Base-by-base conservation (phyloP, 1,284 basidiomycete species). In the Pseudozyma pruni region DNA sequence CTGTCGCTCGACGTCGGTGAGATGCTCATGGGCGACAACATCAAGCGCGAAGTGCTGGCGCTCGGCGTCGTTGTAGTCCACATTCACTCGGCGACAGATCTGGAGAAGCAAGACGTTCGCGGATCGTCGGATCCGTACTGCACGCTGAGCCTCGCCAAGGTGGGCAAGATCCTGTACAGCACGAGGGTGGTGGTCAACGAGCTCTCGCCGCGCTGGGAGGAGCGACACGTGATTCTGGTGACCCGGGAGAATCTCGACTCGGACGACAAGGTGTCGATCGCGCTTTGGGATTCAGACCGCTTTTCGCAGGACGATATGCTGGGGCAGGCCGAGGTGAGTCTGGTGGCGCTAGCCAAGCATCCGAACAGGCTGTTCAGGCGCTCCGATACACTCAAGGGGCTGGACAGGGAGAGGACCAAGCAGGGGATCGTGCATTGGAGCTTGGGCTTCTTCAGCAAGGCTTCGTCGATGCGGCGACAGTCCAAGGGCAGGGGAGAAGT, bases 261-360 rank as follows among this genome's bases (percentile, higher is more conserved):
- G 19, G 34, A 63, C 11, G 74, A 75, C 25, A 67, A 45, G 40
- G 51, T 75, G 2, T 58, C 64, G 13, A 61, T 75, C 32, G 53
- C 86, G 14, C 33, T 75, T 10, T 84, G 76, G 76, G 85, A 85
- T 53, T 80, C 83, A 27, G 85, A 86, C 60, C 70, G 84, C 4
- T 84, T 84, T 60, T 84, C 83, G 13, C 72, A 83, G 6, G 85
- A 86, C 64, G 85, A 86, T 55, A 72, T 83, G 4, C 68, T 85
- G 17, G 85, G 85, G 1, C 52, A 81, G 0, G 81, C 85, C 20
- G 83, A 84, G 42, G 72, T 84, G 16, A 83, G 85, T 42, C 63
- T 85, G 10, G 74, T 79, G 2, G 80, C 82, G 9, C 52, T 85
- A 19, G 75, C 85, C 14, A 82, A 83, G 27, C 46, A 52, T 23